Percentiles rank a stretch among this genome's conserved stretches.
These are phyloP conservation scores for Lentinula detonsa DNA, from an alignment of 768 basidiomycete species.

Conservation along the genomic window DNA sequence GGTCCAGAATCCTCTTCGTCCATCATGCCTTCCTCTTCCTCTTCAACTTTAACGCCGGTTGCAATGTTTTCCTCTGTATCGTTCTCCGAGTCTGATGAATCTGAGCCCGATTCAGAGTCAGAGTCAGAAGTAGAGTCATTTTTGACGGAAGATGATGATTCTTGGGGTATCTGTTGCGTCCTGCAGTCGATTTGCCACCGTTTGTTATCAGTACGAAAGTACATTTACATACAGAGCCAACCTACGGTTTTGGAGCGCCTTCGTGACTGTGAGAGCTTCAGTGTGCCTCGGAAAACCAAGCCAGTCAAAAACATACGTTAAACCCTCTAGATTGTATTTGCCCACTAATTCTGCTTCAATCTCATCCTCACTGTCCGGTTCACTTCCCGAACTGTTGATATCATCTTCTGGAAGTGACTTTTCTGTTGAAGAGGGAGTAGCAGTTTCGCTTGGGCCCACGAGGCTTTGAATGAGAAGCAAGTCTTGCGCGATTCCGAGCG, in stretches of 20 bases:
- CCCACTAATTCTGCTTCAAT: slow-evolving; percentile 58
- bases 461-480: slow-evolving; percentile 67
- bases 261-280: not conserved
- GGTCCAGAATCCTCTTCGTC: slow-evolving; percentile 51
- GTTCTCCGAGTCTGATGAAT: slow-evolving; percentile 30
- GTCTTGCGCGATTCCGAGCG: slow-evolving; percentile 63
- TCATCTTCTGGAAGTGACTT: slow-evolving; percentile 21
- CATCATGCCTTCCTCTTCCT: slow-evolving; percentile 32
- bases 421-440: not conserved
- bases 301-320: not conserved
- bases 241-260: not conserved
- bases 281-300: not conserved
- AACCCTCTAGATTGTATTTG: slow-evolving; percentile 20
- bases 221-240: not conserved
- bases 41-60: slow-evolving; percentile 6
- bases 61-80: not conserved
- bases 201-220: not conserved
- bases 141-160: not conserved
- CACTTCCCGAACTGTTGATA: slow-evolving; percentile 48
- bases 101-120: slow-evolving; percentile 34
- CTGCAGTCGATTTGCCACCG: not conserved
- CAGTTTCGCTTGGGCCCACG: slow-evolving; percentile 34
- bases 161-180: not conserved
- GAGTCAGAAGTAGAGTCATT: slow-evolving; percentile 31
- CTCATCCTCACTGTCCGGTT: slow-evolving; percentile 63